These are phyloP conservation scores for Blepharisma stoltei DNA, from an alignment of 73 alveolate genomes.

Conservation along the genomic window DNA sequence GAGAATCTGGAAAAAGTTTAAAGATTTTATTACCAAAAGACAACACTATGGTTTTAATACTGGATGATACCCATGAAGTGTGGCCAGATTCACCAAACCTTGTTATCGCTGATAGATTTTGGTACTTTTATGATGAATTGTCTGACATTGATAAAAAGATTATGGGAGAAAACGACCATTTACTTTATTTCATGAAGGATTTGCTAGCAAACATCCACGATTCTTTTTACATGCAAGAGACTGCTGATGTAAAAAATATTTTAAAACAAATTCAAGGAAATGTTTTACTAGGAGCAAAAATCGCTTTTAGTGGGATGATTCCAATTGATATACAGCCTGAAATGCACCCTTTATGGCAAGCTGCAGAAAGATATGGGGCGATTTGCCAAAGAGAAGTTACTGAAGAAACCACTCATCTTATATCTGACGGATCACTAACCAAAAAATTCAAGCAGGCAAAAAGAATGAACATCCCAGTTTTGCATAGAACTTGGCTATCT, in stretches of 20 bases:
- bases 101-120: constrained; percentile 19
- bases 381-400: neutral
- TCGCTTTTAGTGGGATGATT: neutral
- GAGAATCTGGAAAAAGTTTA: neutral
- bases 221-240: neutral
- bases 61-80: constrained; percentile 1
- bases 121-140: neutral
- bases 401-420: constrained; percentile 16
- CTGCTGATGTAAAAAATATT: neutral
- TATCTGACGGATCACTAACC: neutral
- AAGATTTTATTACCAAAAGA: neutral
- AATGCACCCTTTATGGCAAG: neutral
- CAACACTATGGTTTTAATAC: neutral
- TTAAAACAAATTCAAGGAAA: neutral
- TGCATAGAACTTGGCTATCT: neutral
- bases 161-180: constrained; percentile 3
- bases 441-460: neutral
- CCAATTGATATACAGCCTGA: neutral
- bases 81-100: constrained; percentile 11
- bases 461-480: neutral
- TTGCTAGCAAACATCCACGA: neutral
- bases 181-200: neutral
- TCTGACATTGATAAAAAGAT: neutral
- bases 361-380: neutral
- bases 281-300: neutral